These are phyloP conservation scores for Scenedesmus sp. DNA, from an alignment of 163 green algal genomes.

Conservation along the genomic window DNA sequence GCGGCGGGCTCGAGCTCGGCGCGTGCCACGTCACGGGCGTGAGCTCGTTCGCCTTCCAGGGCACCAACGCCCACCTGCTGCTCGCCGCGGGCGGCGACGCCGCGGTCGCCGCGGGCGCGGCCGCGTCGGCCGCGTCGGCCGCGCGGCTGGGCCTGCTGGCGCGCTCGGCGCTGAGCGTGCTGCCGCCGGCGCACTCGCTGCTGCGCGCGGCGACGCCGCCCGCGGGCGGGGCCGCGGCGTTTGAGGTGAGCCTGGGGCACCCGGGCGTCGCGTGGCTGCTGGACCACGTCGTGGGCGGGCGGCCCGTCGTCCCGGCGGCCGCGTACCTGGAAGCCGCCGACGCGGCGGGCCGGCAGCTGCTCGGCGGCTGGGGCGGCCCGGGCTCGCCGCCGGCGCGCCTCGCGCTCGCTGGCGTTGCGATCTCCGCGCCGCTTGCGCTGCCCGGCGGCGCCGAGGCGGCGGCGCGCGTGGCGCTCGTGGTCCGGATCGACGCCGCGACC, in stretches of 20 bases:
- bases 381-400: too few relatives aligned
- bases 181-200: slow-evolving; percentile 52
- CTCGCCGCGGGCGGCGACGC: slow-evolving; percentile 1
- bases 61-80: slow-evolving; percentile 46
- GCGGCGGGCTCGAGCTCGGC: neutral
- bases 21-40: slow-evolving; percentile 49
- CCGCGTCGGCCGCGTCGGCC: neutral
- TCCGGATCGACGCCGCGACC: slow-evolving; percentile 18
- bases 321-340: slow-evolving; percentile 72
- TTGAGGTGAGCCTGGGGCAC: slow-evolving; percentile 36
- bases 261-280: slow-evolving; percentile 45
- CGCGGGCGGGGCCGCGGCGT: slow-evolving; percentile 3
- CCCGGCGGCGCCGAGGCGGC: slow-evolving; percentile 17
- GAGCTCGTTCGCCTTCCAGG: slow-evolving; percentile 85
- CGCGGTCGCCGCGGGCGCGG: neutral
- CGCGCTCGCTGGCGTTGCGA: slow-evolving; percentile 47
- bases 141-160: slow-evolving; percentile 14
- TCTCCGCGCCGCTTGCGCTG: slow-evolving; percentile 58
- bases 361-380: neutral
- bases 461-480: slow-evolving; percentile 35
- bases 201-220: neutral
- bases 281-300: slow-evolving; percentile 63
- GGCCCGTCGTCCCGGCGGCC: slow-evolving; percentile 53
- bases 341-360: slow-evolving; percentile 46
- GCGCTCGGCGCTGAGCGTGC: slow-evolving; percentile 43